These are phyloP conservation scores for Xylaria sp. DNA, from an alignment of 2,329 filamentous ascomycete species.

Conservation along the genomic window DNA sequence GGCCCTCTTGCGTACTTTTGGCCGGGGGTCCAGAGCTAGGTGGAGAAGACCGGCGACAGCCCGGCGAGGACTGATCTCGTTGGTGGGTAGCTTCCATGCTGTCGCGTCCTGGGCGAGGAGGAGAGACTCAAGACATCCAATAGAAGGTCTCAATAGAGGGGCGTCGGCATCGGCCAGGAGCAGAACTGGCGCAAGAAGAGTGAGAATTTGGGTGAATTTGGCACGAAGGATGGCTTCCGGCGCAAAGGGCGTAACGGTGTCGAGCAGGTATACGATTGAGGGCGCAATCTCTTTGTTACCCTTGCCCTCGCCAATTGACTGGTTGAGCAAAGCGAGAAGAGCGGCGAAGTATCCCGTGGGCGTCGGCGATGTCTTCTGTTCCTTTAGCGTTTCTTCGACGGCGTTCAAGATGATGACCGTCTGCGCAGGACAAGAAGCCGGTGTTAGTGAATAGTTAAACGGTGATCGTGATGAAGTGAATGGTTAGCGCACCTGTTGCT, in stretches of 20 bases:
- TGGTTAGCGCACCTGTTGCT: conserved; percentile 66
- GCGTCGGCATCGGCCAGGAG: conserved; percentile 78
- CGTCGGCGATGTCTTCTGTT: conserved; percentile 76
- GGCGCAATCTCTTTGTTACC: conserved; percentile 77
- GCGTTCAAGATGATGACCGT: conserved; percentile 82
- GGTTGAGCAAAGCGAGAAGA: conserved; percentile 79
- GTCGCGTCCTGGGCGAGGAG: conserved; percentile 80
- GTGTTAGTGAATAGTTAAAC: conserved; percentile 14
- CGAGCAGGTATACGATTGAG: conserved; percentile 90
- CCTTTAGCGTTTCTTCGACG: conserved; percentile 86
- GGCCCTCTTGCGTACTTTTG: conserved; percentile 90
- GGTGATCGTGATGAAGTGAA: background rate
- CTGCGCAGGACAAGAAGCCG: conserved; percentile 38
- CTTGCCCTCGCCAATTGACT: conserved; percentile 63
- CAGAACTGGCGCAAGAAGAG: conserved; percentile 77
- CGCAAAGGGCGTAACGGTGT: conserved; percentile 79
- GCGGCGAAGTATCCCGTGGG: conserved; percentile 93
- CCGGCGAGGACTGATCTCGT: conserved; percentile 76
- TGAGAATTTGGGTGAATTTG: conserved; percentile 92
- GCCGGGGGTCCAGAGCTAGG: conserved; percentile 77
- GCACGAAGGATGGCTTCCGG: conserved; percentile 82
- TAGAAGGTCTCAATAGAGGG: conserved; percentile 76
- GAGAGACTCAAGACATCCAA: conserved; percentile 90
- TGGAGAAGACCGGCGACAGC: conserved; percentile 82
- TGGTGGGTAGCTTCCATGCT: conserved; percentile 81